These are phyloP conservation scores for Beauveria sp. DNA, from an alignment of 2,329 filamentous ascomycete species.

Conservation along the genomic window DNA sequence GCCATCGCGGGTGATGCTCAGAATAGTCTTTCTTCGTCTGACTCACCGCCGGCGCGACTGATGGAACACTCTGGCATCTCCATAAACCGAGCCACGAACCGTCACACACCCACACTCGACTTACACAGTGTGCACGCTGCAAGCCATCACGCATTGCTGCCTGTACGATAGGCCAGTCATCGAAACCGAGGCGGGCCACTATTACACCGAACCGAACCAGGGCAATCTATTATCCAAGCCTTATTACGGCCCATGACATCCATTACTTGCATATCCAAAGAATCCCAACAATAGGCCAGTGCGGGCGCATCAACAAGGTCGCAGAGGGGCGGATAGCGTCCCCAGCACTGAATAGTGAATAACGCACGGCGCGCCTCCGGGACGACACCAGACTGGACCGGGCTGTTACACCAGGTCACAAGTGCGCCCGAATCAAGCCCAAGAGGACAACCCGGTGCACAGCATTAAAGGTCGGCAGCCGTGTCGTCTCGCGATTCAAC, in stretches of 20 bases:
- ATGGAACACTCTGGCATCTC: neutral
- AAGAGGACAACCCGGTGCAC: neutral
- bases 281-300: neutral
- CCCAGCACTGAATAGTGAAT: neutral
- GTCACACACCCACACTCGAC: constrained; percentile 2
- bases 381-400: constrained; percentile 1
- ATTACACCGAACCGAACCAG: neutral
- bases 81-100: neutral
- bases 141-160: neutral
- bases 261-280: neutral
- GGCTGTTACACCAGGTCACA: neutral
- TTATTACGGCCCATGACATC: neutral
- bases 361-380: neutral
- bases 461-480: constrained; percentile 2
- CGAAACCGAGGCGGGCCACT: neutral
- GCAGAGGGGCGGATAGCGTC: neutral
- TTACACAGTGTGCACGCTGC: constrained; percentile 1
- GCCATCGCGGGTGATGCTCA: neutral
- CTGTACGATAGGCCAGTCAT: neutral
- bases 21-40: constrained; percentile 7
- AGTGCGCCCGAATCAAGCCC: neutral
- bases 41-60: constrained; percentile 5
- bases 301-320: constrained; percentile 3
- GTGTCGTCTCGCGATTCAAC: neutral
- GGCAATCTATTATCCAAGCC: neutral